Percentiles rank a stretch among this genome's conserved stretches.
Conservation (phyloP, 257 asterid species). For the Leptodermis oblonga region DNA sequence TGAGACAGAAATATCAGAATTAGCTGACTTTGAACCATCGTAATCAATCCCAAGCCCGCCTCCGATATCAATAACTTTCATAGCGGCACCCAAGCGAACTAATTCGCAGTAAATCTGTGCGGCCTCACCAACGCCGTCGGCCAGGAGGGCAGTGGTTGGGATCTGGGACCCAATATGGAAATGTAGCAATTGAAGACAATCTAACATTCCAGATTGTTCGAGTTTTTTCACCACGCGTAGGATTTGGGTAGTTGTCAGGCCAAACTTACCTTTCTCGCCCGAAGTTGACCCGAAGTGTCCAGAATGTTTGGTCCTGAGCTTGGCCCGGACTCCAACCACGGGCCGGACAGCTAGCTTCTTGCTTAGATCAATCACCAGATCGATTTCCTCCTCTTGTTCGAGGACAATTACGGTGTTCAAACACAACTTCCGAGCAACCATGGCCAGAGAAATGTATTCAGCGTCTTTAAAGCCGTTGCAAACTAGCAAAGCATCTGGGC, state of each 20-base stretch:
- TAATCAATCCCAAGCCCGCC: conserved; percentile 97
- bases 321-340: conserved; percentile 80
- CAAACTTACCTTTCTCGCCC: conserved; percentile 94
- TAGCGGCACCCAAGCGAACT: conserved; percentile 77
- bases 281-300: conserved; percentile 99
- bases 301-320: conserved; percentile 86
- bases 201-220: conserved; percentile 58
- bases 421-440: conserved; percentile 66
- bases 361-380: conserved; percentile 63
- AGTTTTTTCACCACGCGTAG: conserved; percentile 78
- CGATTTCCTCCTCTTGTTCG: conserved; percentile 92
- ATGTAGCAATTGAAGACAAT: conserved; percentile 86
- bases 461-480: conserved; percentile 95
- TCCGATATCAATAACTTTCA: conserved; percentile 83
- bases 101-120: conserved; percentile 84
- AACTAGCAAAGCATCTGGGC: conserved; percentile 66
- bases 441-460: conserved; percentile 80
- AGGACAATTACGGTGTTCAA: conserved; percentile 83
- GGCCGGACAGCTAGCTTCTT: conserved; percentile 66
- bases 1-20: conserved; percentile 79
- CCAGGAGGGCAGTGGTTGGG: conserved; percentile 63
- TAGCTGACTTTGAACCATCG: conserved; percentile 75
- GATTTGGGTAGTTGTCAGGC: conserved; percentile 75
- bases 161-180: conserved; percentile 97
- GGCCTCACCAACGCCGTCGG: conserved; percentile 89